Evolutionary conservation across 768 basidiomycete species (phyloP).

Genomic region (Leucocoprinus sp.): DNA sequence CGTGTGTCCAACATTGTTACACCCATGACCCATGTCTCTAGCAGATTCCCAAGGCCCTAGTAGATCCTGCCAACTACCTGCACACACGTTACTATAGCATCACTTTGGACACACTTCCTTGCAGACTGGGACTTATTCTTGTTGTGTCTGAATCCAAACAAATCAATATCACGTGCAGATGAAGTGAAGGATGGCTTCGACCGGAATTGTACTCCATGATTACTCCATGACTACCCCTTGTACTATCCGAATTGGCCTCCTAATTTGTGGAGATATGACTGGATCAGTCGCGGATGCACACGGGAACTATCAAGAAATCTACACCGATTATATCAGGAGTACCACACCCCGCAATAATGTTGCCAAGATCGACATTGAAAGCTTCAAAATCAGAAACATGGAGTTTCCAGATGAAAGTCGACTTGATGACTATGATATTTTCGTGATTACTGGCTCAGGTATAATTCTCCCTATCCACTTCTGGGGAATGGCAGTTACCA

Average conservation of each 20-base stretch:
- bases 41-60: too few species aligned
- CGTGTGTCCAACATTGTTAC: too few species aligned
- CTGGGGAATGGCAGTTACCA: neutral
- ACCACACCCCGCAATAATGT: slow-evolving; percentile 17
- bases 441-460: slow-evolving; percentile 86
- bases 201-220: too few species aligned
- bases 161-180: too few species aligned
- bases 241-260: slow-evolving; percentile 31
- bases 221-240: slow-evolving; percentile 8
- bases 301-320: slow-evolving; percentile 54
- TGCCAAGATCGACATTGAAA: slow-evolving; percentile 41
- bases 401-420: slow-evolving; percentile 50
- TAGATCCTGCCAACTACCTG: too few species aligned
- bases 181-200: too few species aligned
- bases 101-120: too few species aligned
- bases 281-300: slow-evolving; percentile 32
- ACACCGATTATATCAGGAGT: slow-evolving; percentile 32
- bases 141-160: too few species aligned
- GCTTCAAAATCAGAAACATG: slow-evolving; percentile 51
- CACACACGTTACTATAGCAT: too few species aligned
- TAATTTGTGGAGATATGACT: slow-evolving; percentile 56
- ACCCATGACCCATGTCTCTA: too few species aligned
- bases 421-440: slow-evolving; percentile 53
- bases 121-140: too few species aligned
- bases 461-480: slow-evolving; percentile 15